Conservation (phyloP, 169 alveolate genomes). For the Theileria parva region DNA sequence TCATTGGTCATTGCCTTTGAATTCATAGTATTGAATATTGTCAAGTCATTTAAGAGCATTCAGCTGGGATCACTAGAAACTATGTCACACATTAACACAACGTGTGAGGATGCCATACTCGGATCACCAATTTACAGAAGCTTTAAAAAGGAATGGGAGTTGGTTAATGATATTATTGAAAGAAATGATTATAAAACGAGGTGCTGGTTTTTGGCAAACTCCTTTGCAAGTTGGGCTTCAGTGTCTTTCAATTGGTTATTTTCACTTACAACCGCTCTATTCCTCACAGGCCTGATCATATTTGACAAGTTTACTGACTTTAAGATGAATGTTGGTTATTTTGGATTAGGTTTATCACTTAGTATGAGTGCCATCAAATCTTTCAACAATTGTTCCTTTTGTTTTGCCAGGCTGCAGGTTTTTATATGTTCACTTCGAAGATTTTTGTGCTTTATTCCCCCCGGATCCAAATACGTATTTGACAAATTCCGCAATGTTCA, state of each 20-base stretch:
- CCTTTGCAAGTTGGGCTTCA: constrained; percentile 32
- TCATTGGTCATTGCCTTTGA: constrained; percentile 5
- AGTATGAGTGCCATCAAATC: constrained; percentile 1
- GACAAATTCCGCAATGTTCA: constrained; percentile 3
- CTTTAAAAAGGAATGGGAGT: constrained; percentile 33
- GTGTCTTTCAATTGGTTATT: constrained; percentile 12
- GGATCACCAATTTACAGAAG: constrained; percentile 52
- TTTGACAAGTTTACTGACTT: neutral
- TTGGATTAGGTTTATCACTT: constrained; percentile 10
- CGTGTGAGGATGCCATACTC: constrained; percentile 30
- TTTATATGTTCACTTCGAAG: neutral
- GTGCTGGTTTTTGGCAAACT: constrained; percentile 16
- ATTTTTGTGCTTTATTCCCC: constrained; percentile 6
- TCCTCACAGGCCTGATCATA: neutral
- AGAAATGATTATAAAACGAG: constrained; percentile 17
- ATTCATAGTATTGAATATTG: neutral
- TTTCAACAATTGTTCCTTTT: constrained; percentile 28
- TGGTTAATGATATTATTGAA: neutral
- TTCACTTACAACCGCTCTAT: neutral
- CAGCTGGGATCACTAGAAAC: constrained; percentile 26
- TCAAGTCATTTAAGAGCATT: constrained; percentile 29
- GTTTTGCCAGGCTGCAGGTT: neutral
- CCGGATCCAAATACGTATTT: neutral
- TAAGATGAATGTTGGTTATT: constrained; percentile 12
- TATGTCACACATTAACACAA: constrained; percentile 20